Percentiles rank a stretch among this genome's conserved stretches.
Conservation (phyloP, 768 basidiomycete species). For the Tylopilus subfusipes region DNA sequence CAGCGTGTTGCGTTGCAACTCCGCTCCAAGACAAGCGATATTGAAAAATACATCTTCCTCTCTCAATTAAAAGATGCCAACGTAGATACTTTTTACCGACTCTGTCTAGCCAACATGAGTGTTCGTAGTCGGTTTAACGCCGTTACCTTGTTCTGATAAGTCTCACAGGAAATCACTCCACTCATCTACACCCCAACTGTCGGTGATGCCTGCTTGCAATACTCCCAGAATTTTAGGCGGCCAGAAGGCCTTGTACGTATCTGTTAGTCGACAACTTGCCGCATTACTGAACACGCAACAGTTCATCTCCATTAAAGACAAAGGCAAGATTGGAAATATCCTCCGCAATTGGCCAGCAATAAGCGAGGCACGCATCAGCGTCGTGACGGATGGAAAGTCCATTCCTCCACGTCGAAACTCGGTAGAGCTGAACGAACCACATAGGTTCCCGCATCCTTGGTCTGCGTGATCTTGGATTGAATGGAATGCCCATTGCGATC, state of each 20-base stretch:
- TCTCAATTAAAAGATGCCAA: slow-evolving; percentile 71
- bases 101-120: slow-evolving; percentile 66
- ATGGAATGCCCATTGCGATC: slow-evolving; percentile 85
- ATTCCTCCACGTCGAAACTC: background rate
- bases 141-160: background rate
- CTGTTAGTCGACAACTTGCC: slow-evolving; percentile 1
- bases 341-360: slow-evolving; percentile 69
- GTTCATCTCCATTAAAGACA: slow-evolving; percentile 81
- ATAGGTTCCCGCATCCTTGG: slow-evolving; percentile 85
- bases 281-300: slow-evolving; percentile 29
- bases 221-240: slow-evolving; percentile 70
- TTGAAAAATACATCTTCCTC: slow-evolving; percentile 87
- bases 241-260: slow-evolving; percentile 65
- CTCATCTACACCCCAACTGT: slow-evolving; percentile 92
- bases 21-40: slow-evolving; percentile 65
- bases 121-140: slow-evolving; percentile 6
- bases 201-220: slow-evolving; percentile 86
- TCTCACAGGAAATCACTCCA: slow-evolving; percentile 55
- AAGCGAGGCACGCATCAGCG: slow-evolving; percentile 79
- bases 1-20: slow-evolving; percentile 65
- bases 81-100: slow-evolving; percentile 70
- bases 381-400: slow-evolving; percentile 81
- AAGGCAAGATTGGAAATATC: slow-evolving; percentile 70
- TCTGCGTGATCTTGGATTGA: slow-evolving; percentile 78
- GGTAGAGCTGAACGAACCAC: slow-evolving; percentile 1